Evolutionary conservation across 1,284 basidiomycete genomes (phyloP), one percentile per base, ranked within the genome.

Genomic region (Leccinum pachyderme): DNA sequence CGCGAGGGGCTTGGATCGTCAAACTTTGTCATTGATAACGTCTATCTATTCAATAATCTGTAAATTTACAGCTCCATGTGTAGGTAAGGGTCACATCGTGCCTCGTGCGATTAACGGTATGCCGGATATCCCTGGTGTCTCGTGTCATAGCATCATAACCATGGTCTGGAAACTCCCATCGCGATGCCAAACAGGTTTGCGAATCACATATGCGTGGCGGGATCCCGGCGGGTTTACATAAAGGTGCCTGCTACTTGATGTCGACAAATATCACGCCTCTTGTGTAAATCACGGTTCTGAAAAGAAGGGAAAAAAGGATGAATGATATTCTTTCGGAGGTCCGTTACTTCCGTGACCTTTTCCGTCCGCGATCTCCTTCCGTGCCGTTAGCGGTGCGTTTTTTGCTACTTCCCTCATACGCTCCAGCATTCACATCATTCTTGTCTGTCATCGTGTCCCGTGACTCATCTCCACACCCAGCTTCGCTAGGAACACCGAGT

Each of bases 271-370:
- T 8, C 18, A 5, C 18, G 13, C 27, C 31, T 37, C 18, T 43
- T 33, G 47, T 41, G 33, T 15, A 13, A 27, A n/a, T 11, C 47
- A 22, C 43, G n/a, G 22, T 29, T 28, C 12, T 11, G 8, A 25
- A 27, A 7, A 22, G 9, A 11, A 18, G 9, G 32, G 58, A 18
- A 3, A 29, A 33, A 7, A 29, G 25, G 27, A 25, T 25, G 28
- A 18, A 29, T 41, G 39, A 13, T 22, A 43, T 43, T 22, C 41
- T 43, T 7, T 24, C 13, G 41, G 24, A 25, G 41, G 13, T 7
- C 37, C 5, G 43, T 58, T 35, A 59, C 49, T 52, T 66, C 33
- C 69, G 63, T 50, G 56, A 47, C 53, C 22, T 71, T 51, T 71
- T 71, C 28, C 44, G 27, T 29, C 29, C 57, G 15, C 32, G 48